A percentile compares a stretch with the other conserved stretches of the same genome.
phyloP scores from a whole-genome alignment of 257 asterid genomes.

The Penstemon davidsonii region DNA sequence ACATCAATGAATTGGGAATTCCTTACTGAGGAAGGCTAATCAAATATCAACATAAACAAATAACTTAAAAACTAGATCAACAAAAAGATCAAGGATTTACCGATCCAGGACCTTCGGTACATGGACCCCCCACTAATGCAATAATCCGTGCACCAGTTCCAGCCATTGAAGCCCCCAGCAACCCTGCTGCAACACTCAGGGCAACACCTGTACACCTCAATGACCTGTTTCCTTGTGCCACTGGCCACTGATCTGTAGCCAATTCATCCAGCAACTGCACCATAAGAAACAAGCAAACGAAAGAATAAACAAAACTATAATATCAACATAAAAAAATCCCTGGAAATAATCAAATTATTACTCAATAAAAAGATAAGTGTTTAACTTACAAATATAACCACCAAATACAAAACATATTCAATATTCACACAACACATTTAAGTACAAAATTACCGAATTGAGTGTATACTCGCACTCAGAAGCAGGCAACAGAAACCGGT shows the following conservation, averaged over 20 bases:
- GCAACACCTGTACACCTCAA: slow-evolving; percentile 93
- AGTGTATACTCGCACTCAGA: slow-evolving; percentile 88
- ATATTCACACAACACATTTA: slow-evolving; percentile 20
- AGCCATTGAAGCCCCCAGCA: slow-evolving; percentile 79
- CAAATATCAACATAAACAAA: background rate
- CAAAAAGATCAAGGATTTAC: slow-evolving; percentile 51
- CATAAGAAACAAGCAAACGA: slow-evolving; percentile 22
- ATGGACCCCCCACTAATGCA: slow-evolving; percentile 95
- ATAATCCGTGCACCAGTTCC: slow-evolving; percentile 88
- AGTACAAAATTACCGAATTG: slow-evolving; percentile 50
- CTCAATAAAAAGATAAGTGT: background rate
- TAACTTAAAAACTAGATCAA: slow-evolving; percentile 12
- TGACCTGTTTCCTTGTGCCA: slow-evolving; percentile 78
- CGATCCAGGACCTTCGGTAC: slow-evolving; percentile 99
- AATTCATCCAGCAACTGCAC: slow-evolving; percentile 88
- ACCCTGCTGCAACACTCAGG: slow-evolving; percentile 86
- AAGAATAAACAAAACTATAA: background rate
- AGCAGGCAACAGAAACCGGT: slow-evolving; percentile 80
- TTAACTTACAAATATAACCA: slow-evolving; percentile 6
- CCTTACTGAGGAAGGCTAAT: background rate
- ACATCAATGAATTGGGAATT: background rate
- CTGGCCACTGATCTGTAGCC: slow-evolving; percentile 84
- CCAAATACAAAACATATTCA: background rate
- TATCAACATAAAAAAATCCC: slow-evolving; percentile 10
- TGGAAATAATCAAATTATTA: background rate